Base-by-base conservation (phyloP, 768 basidiomycete species). In the Mycena leptocephala region DNA sequence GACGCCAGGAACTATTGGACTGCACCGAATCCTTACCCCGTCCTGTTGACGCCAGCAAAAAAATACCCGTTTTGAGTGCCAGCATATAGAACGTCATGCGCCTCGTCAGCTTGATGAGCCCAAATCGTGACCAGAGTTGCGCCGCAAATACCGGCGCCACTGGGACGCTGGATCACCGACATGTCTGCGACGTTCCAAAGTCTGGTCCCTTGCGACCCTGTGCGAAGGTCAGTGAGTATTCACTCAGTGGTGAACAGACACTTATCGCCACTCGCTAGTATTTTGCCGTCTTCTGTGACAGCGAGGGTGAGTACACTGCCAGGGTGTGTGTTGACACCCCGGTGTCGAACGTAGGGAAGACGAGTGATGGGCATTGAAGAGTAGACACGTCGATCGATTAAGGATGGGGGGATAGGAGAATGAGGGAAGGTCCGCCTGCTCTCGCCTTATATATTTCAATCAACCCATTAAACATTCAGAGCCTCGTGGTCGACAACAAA, bases 191-290 rank as follows among this genome's bases (percentile, higher is more conserved):
- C n/a, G n/a, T n/a, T n/a, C n/a, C n/a, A n/a, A n/a, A n/a, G n/a
- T n/a, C n/a, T n/a, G n/a, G n/a, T n/a, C n/a, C n/a, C n/a, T n/a
- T n/a, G n/a, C n/a, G n/a, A n/a, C n/a, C n/a, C n/a, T n/a, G n/a
- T n/a, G n/a, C n/a, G n/a, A n/a, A n/a, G n/a, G 22, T 64, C 20
- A 74, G 41, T 32, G 11, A 35, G 18, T 18, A n/a, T 65, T 30
- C 55, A 48, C 18, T 37, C 28, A n/a, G 30, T 39, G 35, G 20
- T 46, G 9, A n/a, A 59, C n/a, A 55, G 7, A 11, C 26, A 37
- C 72, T 59, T 65, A 74, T 65, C 73, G 55, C 73, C 73, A 26
- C 64, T 74, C 22, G 59, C 66, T 7, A 74, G 66, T 24, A 58
- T 68, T 14, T 8, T 74, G 58, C 66, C 66, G 22, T 74, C 66